Conservation (phyloP, 2,329 filamentous ascomycete species). For the Calonectria crousiana region DNA sequence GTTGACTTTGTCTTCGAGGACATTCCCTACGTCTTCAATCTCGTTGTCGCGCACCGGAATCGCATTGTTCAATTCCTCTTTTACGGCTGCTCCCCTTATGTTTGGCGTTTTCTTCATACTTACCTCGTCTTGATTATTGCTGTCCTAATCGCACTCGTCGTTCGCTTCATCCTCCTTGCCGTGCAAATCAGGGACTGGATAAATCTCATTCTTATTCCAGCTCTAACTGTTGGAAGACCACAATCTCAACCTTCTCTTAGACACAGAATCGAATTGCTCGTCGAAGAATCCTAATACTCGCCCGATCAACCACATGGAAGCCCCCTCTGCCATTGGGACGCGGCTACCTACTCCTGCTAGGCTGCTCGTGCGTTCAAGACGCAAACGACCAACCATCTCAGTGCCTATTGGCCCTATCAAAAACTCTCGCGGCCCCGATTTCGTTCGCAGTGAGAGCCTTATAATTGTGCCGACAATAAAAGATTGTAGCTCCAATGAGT, state of each 20-base stretch:
- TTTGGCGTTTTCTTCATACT: background rate
- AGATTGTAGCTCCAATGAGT: slow-evolving; percentile 46
- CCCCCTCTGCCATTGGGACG: slow-evolving; percentile 24
- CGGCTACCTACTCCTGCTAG: slow-evolving; percentile 32
- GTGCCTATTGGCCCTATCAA: slow-evolving; percentile 53
- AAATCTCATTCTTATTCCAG: background rate
- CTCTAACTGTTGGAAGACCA: background rate
- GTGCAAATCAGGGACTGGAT: background rate
- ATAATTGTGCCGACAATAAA: slow-evolving; percentile 51
- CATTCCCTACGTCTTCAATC: background rate
- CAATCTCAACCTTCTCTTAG: background rate
- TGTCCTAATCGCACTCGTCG: background rate
- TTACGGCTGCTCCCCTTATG: background rate
- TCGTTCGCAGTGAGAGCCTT: slow-evolving; percentile 50
- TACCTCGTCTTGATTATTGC: background rate
- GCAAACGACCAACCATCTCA: slow-evolving; percentile 49
- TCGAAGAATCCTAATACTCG: background rate
- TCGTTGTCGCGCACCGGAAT: background rate
- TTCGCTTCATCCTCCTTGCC: background rate
- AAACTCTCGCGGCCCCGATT: slow-evolving; percentile 50
- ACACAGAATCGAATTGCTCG: background rate
- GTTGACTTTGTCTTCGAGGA: background rate
- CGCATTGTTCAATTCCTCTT: background rate
- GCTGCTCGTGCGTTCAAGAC: slow-evolving; percentile 30
- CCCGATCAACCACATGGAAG: slow-evolving; percentile 34